These are phyloP conservation scores for Ligustrum vulgare DNA, from an alignment of 257 asterid species.

Conservation along the genomic window DNA sequence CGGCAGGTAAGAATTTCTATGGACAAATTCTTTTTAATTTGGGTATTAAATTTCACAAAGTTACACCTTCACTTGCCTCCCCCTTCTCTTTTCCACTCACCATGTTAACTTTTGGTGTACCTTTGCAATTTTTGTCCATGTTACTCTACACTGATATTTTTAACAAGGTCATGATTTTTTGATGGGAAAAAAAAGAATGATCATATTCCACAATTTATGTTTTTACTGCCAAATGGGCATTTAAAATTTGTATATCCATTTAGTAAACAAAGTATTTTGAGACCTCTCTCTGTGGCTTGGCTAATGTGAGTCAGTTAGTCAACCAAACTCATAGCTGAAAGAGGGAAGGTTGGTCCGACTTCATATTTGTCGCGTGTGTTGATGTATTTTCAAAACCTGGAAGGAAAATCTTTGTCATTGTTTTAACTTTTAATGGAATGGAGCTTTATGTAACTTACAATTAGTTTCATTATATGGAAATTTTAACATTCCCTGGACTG, in stretches of 20 bases:
- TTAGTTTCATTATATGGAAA: neutral
- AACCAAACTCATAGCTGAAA: neutral
- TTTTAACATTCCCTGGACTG: neutral
- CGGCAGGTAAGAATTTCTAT: constrained; percentile 56
- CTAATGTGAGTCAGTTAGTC: neutral
- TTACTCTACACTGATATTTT: neutral
- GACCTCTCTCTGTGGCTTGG: neutral
- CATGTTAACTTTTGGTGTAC: neutral
- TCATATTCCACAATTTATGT: neutral
- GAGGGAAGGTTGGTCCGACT: neutral
- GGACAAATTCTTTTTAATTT: neutral
- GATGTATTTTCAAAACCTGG: neutral
- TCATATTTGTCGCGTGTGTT: neutral
- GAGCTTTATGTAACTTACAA: neutral
- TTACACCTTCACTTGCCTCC: neutral
- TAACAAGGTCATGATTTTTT: neutral
- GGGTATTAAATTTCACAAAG: neutral
- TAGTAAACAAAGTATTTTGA: neutral
- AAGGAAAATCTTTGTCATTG: neutral
- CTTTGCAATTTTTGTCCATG: neutral
- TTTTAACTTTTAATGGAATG: neutral
- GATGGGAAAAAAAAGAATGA: neutral
- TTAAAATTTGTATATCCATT: neutral
- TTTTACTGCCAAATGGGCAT: neutral
- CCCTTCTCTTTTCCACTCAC: neutral